Evolutionary conservation across 345 rosid species (phyloP), one percentile per base, ranked within the genome.

Genomic region (Microcos paniculata): DNA sequence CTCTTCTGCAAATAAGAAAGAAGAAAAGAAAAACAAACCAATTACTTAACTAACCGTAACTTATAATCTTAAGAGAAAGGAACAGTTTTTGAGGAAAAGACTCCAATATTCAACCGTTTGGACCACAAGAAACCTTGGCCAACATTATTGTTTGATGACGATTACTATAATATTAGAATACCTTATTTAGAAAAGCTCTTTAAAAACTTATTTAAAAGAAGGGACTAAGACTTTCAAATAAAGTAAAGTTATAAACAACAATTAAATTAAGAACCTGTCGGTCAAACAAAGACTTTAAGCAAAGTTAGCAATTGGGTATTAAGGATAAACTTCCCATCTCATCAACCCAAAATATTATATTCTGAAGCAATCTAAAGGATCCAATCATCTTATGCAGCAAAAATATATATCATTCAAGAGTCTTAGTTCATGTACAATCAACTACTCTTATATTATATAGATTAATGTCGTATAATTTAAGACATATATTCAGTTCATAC

Each of bases 1-100:
- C 95, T 68, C 88, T 87, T 79, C 95, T 90, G 84, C 84, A 82
- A 71, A 45, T 11, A 16, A 45, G 67, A 43, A 16, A 63, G 5
- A 62, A 31, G 5, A 56, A 21, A 56, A 21, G 62, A 46, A 67
- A 67, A 51, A 26, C 33, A n/a, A 73, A 59, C 46, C 48, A 77
- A 43, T 52, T 76, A 75, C 73, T 62, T 64, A 78, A 82, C 74
- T 80, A 74, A 48, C 9, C 40, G 6, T 35, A 35, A 40, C 30
- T 63, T 63, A n/a, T n/a, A 63, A 63, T 63, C 49, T 63, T 63
- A 11, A 64, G 24, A 64, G 28, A 40, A 64, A 40, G 30, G 49
- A 65, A 65, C 12, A 63, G 21, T 19, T 35, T 38, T 63, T 63
- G 48, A n/a, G 28, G 3, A 31, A 31, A 61, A 30, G 42, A 48